phyloP scores from a whole-genome alignment of 441 rosid genomes.

The Erysimum pusillum region DNA sequence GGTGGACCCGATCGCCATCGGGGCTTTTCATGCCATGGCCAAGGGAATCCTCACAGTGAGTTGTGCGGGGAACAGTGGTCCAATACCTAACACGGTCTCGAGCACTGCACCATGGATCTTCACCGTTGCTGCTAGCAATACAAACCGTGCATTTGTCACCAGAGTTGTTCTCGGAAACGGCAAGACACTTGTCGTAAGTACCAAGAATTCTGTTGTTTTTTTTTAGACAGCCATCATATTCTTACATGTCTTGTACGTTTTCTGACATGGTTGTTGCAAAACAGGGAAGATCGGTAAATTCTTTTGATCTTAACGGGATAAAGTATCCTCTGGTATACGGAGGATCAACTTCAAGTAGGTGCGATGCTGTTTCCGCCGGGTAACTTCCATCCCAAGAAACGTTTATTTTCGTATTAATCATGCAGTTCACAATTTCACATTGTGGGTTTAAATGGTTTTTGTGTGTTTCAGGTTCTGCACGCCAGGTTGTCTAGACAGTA shows the following conservation, averaged over 20 bases:
- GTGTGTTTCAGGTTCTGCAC: constrained; percentile 40
- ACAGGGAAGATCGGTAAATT: constrained; percentile 61
- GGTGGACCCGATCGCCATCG: constrained; percentile 50
- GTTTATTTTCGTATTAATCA: not conserved
- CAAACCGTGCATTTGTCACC: constrained; percentile 51
- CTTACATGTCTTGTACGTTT: too few species aligned
- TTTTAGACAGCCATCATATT: too few species aligned
- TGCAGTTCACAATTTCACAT: too few species aligned
- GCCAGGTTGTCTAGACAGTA: constrained; percentile 41
- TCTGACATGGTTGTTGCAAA: not conserved
- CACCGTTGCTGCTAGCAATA: constrained; percentile 62
- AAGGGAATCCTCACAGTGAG: constrained; percentile 56
- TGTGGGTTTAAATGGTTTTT: not conserved
- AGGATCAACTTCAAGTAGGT: constrained; percentile 30
- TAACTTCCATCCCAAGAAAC: constrained; percentile 34
- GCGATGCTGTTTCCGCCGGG: constrained; percentile 29
- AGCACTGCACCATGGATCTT: constrained; percentile 66
- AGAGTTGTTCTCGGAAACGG: constrained; percentile 63
- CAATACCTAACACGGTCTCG: not conserved
- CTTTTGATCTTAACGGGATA: constrained; percentile 45
- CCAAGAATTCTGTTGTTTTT: too few species aligned
- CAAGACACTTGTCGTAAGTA: constrained; percentile 50
- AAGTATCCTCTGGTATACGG: constrained; percentile 54
- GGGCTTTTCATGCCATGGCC: constrained; percentile 62
- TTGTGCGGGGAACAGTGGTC: constrained; percentile 65